phyloP scores from a whole-genome alignment of 805 yeast species.

The Teunomyces funiuensis region DNA sequence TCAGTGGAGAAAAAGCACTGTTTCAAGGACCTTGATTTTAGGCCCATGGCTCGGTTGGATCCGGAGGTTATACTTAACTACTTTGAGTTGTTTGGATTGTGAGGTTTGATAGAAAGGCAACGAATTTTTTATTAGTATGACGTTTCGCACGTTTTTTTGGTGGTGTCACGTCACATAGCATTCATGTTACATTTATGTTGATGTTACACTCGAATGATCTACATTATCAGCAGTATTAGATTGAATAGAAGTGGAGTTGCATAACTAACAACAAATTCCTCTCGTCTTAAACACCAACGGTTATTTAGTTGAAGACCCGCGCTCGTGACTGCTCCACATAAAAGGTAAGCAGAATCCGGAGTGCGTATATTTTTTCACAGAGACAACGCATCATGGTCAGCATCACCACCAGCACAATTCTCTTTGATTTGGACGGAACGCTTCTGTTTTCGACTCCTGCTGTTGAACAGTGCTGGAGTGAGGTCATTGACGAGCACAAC shows the following conservation, averaged over 20 bases:
- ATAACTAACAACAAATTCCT: too few relatives aligned
- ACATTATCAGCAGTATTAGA: too few relatives aligned
- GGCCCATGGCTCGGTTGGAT: conserved; percentile 2
- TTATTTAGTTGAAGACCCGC: too few relatives aligned
- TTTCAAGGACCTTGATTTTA: conserved; percentile 4
- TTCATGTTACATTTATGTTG: too few relatives aligned
- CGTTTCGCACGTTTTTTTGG: conserved; percentile 6
- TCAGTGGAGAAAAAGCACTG: background rate
- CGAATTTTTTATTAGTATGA: background rate
- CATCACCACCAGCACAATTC: conserved; percentile 8
- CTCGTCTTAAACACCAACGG: too few relatives aligned
- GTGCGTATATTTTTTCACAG: background rate
- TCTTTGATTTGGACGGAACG: conserved; percentile 23
- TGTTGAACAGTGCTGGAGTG: conserved; percentile 18
- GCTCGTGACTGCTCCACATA: too few relatives aligned
- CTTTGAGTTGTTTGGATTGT: conserved; percentile 2
- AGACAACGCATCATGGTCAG: background rate
- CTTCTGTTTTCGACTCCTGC: conserved; percentile 18
- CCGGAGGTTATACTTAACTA: conserved; percentile 3
- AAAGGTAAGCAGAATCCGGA: background rate
- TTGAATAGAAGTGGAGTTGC: too few relatives aligned
- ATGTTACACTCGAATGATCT: too few relatives aligned
- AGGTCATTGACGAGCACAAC: conserved; percentile 15
- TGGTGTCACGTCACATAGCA: too few relatives aligned
- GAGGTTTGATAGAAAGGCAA: too few relatives aligned